phyloP scores from a whole-genome alignment of 345 rosid species.

The Rhodomyrtus tomentosa region DNA sequence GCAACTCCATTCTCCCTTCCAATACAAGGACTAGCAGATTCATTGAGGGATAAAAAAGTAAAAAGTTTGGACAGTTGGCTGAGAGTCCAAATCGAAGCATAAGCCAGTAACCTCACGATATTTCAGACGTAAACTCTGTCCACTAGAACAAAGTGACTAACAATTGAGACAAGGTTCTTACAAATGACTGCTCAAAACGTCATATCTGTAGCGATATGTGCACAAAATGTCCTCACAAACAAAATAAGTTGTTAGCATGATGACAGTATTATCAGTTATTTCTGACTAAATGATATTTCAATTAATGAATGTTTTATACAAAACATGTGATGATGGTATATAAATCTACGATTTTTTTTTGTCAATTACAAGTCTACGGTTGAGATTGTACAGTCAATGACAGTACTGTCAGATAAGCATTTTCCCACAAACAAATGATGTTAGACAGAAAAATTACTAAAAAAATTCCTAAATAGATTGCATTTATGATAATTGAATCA shows the following conservation, averaged over 20 bases:
- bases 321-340: no score
- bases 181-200: not conserved
- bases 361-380: no score
- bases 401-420: no score
- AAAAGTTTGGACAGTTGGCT: not conserved
- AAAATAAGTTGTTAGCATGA: no score
- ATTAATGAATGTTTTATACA: no score
- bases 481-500: no score
- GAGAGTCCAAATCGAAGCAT: not conserved
- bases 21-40: not conserved
- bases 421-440: not conserved
- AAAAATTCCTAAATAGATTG: no score
- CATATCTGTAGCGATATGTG: not conserved
- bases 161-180: not conserved
- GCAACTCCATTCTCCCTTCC: not conserved
- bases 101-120: not conserved
- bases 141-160: not conserved
- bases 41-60: not conserved
- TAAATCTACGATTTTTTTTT: no score
- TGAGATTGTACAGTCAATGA: no score
- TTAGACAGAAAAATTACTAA: not conserved
- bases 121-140: not conserved
- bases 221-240: not conserved
- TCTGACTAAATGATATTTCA: no score
- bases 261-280: no score